Base-by-base conservation (phyloP, 1,284 basidiomycete species). In the Puccinia novopanici region DNA sequence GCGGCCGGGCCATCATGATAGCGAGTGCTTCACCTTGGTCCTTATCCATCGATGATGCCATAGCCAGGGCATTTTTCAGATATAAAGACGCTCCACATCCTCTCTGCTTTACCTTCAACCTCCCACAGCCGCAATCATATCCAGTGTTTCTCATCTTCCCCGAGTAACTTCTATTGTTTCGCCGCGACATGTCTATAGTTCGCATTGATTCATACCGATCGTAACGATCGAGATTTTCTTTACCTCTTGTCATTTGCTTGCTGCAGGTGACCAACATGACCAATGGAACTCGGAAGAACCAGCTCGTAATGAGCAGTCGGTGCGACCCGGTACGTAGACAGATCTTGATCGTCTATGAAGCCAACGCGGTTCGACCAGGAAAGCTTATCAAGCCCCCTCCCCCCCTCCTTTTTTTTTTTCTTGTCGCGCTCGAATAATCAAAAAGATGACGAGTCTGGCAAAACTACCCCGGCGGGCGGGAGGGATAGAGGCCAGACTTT, bases 371-470 rank as follows among this genome's bases (percentile, higher is more conserved):
- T 4, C 34, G 34, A 4, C 34, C 34, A 34, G 34, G 34, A 34
- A 34, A 34, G 34, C 34, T 34, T 34, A 34, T 34, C 34, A 34
- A 34, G 34, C 34, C 34, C 34, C 34, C 34, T 4, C 4, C 34
- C 34, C 34, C 4, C 34, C n/a, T n/a, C n/a, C n/a, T n/a, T n/a
- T n/a, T n/a, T 34, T 34, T 34, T 34, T 34, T 34, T 34, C 34
- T 12, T n/a, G 24, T 57, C 45, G 17, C 8, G 17, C 10, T 2
- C 30, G 30, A 59, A 59, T 27, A 13, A 59, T 24, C 9, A 63
- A 63, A n/a, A 40, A 40, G 61, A 63, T 63, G 61, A 63, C 12
- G 61, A 63, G 37, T 63, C 40, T 42, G 61, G 37, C 37, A 2
- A n/a, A n/a, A 63, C 19, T 0, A 13, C 17, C 37, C 12, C 61